These are phyloP conservation scores for Hyphopichia burtonii DNA, from an alignment of 1,139 yeast genomes.

Conservation along the genomic window DNA sequence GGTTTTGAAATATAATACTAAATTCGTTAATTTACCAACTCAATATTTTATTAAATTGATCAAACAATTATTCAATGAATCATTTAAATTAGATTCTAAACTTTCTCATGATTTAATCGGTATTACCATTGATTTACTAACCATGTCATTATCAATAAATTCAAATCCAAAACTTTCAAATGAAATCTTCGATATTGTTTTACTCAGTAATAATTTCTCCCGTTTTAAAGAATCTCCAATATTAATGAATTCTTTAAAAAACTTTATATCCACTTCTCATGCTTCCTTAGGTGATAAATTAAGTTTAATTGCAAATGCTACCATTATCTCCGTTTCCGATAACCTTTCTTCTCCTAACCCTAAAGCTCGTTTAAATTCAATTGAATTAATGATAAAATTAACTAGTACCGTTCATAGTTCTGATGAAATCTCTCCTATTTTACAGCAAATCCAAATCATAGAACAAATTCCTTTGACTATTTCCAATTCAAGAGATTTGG, in stretches of 20 bases:
- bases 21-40: constrained; percentile 7
- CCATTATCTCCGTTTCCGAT: constrained; percentile 9
- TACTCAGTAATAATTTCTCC: constrained; percentile 9
- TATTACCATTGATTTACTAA: constrained; percentile 12
- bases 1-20: constrained; percentile 21
- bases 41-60: constrained; percentile 12
- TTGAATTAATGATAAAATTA: constrained; percentile 37
- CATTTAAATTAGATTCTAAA: constrained; percentile 10
- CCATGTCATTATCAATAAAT: constrained; percentile 4
- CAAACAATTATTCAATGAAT: constrained; percentile 9
- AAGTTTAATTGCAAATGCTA: not conserved
- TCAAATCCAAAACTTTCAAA: constrained; percentile 2
- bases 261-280: constrained; percentile 9
- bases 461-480: constrained; percentile 74
- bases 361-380: constrained; percentile 44
- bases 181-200: constrained; percentile 5
- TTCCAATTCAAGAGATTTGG: constrained; percentile 72
- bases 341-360: constrained; percentile 49
- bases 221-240: constrained; percentile 18
- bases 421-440: constrained; percentile 29
- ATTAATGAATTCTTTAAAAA: constrained; percentile 19
- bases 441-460: constrained; percentile 50
- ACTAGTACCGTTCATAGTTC: constrained; percentile 19
- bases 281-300: not conserved
- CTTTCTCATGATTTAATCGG: constrained; percentile 19